Evolutionary conservation across 176 grass and related monocot genomes (phyloP), one percentile per base, ranked within the genome.

Genomic region (Triticum dicoccoides): DNA sequence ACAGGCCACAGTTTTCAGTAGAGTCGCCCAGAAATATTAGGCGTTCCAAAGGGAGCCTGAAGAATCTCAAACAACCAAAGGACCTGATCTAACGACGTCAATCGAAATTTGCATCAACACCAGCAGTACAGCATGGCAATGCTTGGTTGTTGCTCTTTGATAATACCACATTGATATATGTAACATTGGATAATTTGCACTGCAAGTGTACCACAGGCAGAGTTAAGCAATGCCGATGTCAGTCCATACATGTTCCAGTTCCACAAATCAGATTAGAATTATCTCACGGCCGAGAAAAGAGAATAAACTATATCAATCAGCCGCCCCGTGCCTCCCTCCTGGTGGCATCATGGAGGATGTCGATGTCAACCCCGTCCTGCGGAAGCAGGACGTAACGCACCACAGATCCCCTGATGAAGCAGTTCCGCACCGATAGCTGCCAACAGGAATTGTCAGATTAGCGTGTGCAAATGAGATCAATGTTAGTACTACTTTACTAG

Each of bases 301-400:
- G 20, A 77, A 39, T 1, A 83, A 14, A 11, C 20, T 73, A 81
- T 87, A 81, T 89, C 73, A 94, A 86, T 89, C 83, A 99, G 79
- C 90, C 90, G 37, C 97, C 97, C 4, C 97, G 90, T 12, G 97
- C 97, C 89, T 99, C 94, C 89, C 97, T 94, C 74, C 97, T 90
- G 21, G 97, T 96, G 80, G 97, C 97, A 23, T 99, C 97, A 78
- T 99, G 97, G 80, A 99, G 97, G 83, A 99, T 99, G 70, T 99
- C 97, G 0, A 96, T 72, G 58, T 99, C 97, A 9, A 99, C 97
- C 0, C 94, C 97, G 14, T 99, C 97, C 62, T 89, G 97, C 1
- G 97, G 97, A 44, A 99, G 94, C 21, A 95, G 84, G 45, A 99
- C 97, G 11, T 99, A 99, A n/a, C 97, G 81, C 76, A 99, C 97